phyloP scores from a whole-genome alignment of 2,329 filamentous ascomycete species.

The Botrytis galanthina region DNA sequence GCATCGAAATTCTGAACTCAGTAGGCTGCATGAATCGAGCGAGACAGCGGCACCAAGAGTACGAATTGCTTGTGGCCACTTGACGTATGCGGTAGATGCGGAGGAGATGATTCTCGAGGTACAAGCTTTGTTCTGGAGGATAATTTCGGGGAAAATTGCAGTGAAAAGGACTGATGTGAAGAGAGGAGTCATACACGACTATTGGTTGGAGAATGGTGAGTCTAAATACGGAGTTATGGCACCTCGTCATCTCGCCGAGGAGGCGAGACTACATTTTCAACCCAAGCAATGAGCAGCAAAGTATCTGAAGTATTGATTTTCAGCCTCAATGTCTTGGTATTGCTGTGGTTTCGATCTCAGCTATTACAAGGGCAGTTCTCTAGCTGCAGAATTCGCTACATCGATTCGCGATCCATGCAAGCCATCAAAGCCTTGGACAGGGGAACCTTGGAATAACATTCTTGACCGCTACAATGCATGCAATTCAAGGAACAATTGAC shows the following conservation, averaged over 20 bases:
- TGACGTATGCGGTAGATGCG: constrained; percentile 41
- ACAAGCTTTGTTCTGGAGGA: constrained; percentile 37
- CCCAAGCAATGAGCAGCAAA: background rate
- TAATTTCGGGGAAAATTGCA: constrained; percentile 39
- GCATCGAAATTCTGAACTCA: constrained; percentile 37
- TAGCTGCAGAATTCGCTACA: constrained; percentile 13
- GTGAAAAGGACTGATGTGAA: constrained; percentile 36
- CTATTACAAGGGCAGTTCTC: constrained; percentile 16
- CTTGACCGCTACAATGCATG: constrained; percentile 16
- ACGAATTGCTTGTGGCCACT: constrained; percentile 40
- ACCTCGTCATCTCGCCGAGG: constrained; percentile 39
- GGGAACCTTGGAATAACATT: background rate
- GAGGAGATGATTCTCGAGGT: constrained; percentile 41
- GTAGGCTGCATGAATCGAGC: constrained; percentile 28
- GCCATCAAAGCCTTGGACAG: background rate
- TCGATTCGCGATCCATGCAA: constrained; percentile 13
- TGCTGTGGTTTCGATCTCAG: background rate
- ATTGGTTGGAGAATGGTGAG: constrained; percentile 40
- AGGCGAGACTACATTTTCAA: constrained; percentile 33
- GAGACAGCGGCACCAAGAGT: constrained; percentile 29
- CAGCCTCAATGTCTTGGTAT: constrained; percentile 17
- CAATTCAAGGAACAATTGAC: background rate
- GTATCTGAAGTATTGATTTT: constrained; percentile 5
- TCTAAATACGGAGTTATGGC: constrained; percentile 40
- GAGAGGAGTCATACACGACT: constrained; percentile 39